Conservation (phyloP, 108 stramenopile genomes). For the Craspedostauros australis region DNA sequence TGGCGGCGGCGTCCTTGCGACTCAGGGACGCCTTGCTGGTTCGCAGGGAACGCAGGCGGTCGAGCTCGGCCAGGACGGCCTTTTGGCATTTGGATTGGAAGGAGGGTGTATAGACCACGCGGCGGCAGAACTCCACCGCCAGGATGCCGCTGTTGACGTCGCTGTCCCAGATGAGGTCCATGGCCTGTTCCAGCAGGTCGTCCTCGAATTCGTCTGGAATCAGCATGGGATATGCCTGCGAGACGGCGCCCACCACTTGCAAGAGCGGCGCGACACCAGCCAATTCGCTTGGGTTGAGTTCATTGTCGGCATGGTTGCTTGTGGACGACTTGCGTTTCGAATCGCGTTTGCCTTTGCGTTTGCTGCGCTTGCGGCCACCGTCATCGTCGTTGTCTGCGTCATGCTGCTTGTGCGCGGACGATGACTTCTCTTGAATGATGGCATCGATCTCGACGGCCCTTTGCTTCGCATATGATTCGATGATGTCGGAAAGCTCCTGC, state of each 20-base stretch:
- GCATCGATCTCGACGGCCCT: slow-evolving; percentile 17
- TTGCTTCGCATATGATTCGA: slow-evolving; percentile 19
- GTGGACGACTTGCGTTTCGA: slow-evolving; percentile 6
- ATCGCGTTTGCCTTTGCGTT: not conserved
- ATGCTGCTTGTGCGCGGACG: not conserved
- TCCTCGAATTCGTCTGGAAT: not conserved
- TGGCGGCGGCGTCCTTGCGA: slow-evolving; percentile 22
- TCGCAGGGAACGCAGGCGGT: slow-evolving; percentile 8
- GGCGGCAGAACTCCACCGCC: slow-evolving; percentile 17
- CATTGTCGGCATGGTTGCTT: not conserved
- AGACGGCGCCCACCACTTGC: not conserved
- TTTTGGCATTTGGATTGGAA: slow-evolving; percentile 7
- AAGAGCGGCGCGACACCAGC: slow-evolving; percentile 5
- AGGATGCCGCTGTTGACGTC: not conserved
- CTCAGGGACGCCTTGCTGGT: slow-evolving; percentile 8
- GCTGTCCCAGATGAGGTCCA: slow-evolving; percentile 3
- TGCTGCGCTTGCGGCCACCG: not conserved
- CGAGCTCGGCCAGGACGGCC: slow-evolving; percentile 21
- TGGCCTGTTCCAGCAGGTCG: not conserved
- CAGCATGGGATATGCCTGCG: not conserved
- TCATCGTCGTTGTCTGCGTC: slow-evolving; percentile 2
- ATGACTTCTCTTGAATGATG: not conserved
- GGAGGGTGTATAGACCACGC: slow-evolving; percentile 4
- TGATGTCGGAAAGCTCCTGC: slow-evolving; percentile 4
- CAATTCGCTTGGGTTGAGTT: not conserved